A percentile compares a stretch with the other conserved stretches of the same genome.
phyloP scores from a whole-genome alignment of 2,329 filamentous ascomycete genomes.

The Metarhizium guizhouense region DNA sequence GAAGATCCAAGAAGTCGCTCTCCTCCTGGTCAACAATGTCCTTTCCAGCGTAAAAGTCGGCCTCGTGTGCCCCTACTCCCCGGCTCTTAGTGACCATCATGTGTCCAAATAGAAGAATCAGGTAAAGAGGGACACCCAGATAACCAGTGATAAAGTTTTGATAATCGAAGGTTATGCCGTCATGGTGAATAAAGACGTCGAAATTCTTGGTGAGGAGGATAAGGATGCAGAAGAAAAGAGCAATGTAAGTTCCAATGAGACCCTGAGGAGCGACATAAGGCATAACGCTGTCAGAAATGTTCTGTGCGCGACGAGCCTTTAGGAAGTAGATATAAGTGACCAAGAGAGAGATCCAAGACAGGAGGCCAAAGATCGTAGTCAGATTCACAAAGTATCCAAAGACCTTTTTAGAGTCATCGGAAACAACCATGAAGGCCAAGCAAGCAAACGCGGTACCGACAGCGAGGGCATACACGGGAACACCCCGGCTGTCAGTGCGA shows the following conservation, averaged over 20 bases:
- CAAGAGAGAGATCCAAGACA: conserved; percentile 61
- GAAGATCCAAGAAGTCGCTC: conserved; percentile 50
- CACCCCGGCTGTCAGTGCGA: conserved; percentile 60
- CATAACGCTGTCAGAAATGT: conserved; percentile 43
- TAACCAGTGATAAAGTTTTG: conserved; percentile 73
- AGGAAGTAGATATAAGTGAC: conserved; percentile 61
- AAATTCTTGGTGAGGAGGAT: conserved; percentile 80
- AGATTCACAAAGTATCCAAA: conserved; percentile 61
- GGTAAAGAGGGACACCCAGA: conserved; percentile 66
- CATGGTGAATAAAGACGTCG: conserved; percentile 54
- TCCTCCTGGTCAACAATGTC: conserved; percentile 66
- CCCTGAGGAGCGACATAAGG: conserved; percentile 65
- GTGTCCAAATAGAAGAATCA: conserved; percentile 60
- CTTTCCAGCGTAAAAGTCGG: conserved; percentile 65
- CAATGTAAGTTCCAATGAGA: conserved; percentile 57
- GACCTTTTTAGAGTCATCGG: conserved; percentile 44
- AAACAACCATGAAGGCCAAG: conserved; percentile 60
- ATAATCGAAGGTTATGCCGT: conserved; percentile 53
- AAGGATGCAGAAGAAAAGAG: conserved; percentile 60
- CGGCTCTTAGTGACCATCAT: conserved; percentile 48
- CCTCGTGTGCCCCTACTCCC: conserved; percentile 46
- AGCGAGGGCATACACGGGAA: conserved; percentile 58
- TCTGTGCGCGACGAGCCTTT: conserved; percentile 51
- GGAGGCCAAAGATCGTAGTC: conserved; percentile 55
- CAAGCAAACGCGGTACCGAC: conserved; percentile 53